These are phyloP conservation scores for Allium fistulosum DNA, from an alignment of 106 monocot species.

Conservation along the genomic window DNA sequence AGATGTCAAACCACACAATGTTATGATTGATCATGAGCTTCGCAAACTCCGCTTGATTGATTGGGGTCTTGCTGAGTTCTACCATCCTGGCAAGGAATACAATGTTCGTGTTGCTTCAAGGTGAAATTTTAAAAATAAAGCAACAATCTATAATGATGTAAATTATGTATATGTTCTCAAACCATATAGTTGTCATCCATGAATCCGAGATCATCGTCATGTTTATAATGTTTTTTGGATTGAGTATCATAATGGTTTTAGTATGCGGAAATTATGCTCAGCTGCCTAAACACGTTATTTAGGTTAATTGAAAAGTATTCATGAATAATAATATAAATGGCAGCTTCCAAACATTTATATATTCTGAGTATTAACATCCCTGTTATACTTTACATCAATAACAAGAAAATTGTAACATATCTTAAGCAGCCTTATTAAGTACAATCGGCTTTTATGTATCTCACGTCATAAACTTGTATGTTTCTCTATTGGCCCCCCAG, in stretches of 20 bases:
- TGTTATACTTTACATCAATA: background rate
- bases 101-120: slow-evolving; percentile 71
- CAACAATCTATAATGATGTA: background rate
- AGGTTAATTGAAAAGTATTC: too few relatives aligned
- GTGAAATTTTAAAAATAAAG: slow-evolving; percentile 9
- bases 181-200: background rate
- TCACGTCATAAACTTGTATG: background rate
- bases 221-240: background rate
- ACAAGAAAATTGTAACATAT: too few relatives aligned
- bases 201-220: background rate
- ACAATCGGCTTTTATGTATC: too few relatives aligned
- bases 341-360: background rate
- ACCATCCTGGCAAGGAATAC: slow-evolving; percentile 58
- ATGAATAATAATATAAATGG: too few relatives aligned
- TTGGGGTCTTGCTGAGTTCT: slow-evolving; percentile 57
- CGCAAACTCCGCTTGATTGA: slow-evolving; percentile 52
- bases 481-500: slow-evolving; percentile 16
- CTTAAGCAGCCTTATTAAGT: too few relatives aligned
- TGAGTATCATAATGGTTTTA: background rate
- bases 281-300: too few relatives aligned
- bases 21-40: slow-evolving; percentile 66
- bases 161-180: background rate
- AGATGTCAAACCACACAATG: slow-evolving; percentile 69
- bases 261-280: background rate
- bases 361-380: background rate